Base-by-base conservation (phyloP, 192 early-diverging fungal genomes). In the Entomortierella lignicola region DNA sequence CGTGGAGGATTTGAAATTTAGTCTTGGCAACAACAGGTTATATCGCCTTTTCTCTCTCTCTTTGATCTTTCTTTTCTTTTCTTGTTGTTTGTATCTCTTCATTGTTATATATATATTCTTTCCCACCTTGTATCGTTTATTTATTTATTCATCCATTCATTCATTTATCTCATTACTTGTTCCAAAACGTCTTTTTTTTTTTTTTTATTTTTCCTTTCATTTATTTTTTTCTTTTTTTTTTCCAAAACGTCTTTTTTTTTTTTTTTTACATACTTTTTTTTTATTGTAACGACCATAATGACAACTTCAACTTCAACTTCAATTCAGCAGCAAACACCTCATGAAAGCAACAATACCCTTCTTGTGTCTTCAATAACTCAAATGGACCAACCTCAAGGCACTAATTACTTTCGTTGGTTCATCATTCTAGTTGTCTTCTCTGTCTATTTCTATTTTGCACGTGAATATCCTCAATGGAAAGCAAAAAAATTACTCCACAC, bases 391-490 rank as follows among this genome's bases (percentile, higher is more conserved):
- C n/a, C 34, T 7, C 34, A 10, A 10, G 34, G 10, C 5, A 47
- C 20, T 15, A 15, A 47, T 20, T 47, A 47, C 12, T 26, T 13
- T 26, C 53, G 27, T 8, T 59, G 54, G 53, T 20, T 64, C 23
- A 20, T 59, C 34, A 26, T 58, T 20, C 43, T 39, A 13, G 21
- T 21, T 18, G 21, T 43, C 11, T n/a, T 77, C 50, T n/a, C 53
- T n/a, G 20, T 77, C 29, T 64, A 64, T 31, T 2, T 59, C n/a
- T 77, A 54, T 48, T 69, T 77, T 18, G 66, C 74, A 37, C 74
- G 61, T 20, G 66, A 77, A 25, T 77, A 77, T 50, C 74, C 74
- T 13, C 53, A 37, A 11, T 77, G 74, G 74, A 69, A 51, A 27
- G 47, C 74, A 31, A 26, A 60, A 7, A 21, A 37, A 41, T 29